Conservation (phyloP, 495 filamentous ascomycete genomes). For the Annulohypoxylon stygium region DNA sequence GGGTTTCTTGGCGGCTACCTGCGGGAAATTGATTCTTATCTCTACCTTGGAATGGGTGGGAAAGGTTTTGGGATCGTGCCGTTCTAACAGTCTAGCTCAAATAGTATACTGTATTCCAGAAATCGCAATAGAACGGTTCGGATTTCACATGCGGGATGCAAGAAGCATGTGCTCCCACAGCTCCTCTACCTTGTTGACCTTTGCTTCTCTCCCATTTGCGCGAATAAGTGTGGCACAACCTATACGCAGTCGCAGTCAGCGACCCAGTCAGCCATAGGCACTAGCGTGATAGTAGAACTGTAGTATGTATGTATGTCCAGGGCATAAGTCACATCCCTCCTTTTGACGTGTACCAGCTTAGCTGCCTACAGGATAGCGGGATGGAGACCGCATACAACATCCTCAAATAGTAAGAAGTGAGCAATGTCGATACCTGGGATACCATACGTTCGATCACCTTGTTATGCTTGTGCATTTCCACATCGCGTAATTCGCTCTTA, state of each 20-base stretch:
- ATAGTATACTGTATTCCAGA: conserved; percentile 25
- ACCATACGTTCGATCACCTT: not conserved
- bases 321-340: conserved; percentile 35
- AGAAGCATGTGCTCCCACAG: conserved; percentile 25
- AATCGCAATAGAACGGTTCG: conserved; percentile 33
- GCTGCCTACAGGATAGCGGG: conserved; percentile 33
- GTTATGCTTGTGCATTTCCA: conserved; percentile 3
- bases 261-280: conserved; percentile 30
- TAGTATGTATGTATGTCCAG: conserved; percentile 20
- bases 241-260: conserved; percentile 12
- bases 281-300: conserved; percentile 21
- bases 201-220: conserved; percentile 21
- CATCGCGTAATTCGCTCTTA: conserved; percentile 28
- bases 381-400: conserved; percentile 42
- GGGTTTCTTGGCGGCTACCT: conserved; percentile 42
- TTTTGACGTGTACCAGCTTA: conserved; percentile 44
- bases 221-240: conserved; percentile 33
- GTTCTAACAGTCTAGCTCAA: conserved; percentile 18
- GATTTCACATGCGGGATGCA: conserved; percentile 34
- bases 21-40: conserved; percentile 43
- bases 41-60: conserved; percentile 1
- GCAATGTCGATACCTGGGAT: not conserved
- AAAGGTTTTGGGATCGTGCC: conserved; percentile 8
- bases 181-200: not conserved
- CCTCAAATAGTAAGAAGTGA: conserved; percentile 44